These are phyloP conservation scores for Candida freyschussii DNA, from an alignment of 1,139 yeast genomes.

Conservation along the genomic window DNA sequence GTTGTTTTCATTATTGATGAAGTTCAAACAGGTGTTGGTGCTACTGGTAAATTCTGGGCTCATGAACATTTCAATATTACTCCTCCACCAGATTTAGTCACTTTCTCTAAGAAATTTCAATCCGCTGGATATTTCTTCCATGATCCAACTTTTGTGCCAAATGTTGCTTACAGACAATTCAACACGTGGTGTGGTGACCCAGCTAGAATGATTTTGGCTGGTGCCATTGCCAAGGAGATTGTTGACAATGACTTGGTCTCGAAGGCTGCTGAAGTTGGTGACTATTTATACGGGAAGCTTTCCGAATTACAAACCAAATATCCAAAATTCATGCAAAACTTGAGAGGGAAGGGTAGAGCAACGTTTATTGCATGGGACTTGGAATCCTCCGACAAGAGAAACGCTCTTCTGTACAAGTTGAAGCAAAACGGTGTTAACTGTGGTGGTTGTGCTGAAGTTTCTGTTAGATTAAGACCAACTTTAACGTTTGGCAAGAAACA, in stretches of 20 bases:
- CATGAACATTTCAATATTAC: constrained; percentile 65
- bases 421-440: constrained; percentile 59
- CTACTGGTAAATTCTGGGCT: constrained; percentile 69
- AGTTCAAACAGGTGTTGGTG: constrained; percentile 75
- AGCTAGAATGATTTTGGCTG: constrained; percentile 59
- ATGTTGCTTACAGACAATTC: constrained; percentile 66
- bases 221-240: constrained; percentile 58
- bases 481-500: constrained; percentile 63
- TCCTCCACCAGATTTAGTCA: constrained; percentile 66
- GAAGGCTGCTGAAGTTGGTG: constrained; percentile 53
- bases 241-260: constrained; percentile 45
- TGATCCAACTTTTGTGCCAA: constrained; percentile 57
- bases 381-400: constrained; percentile 42
- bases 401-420: constrained; percentile 43
- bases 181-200: constrained; percentile 88
- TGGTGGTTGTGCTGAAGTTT: constrained; percentile 67
- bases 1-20: constrained; percentile 65
- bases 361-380: constrained; percentile 77
- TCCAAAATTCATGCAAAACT: constrained; percentile 43
- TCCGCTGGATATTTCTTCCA: constrained; percentile 75
- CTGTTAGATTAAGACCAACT: constrained; percentile 69
- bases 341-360: constrained; percentile 66
- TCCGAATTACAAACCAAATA: constrained; percentile 38
- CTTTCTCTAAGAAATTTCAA: constrained; percentile 75
- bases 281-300: constrained; percentile 48